Conservation (phyloP, 352 stramenopile species). For the Peronospora farinosa region DNA sequence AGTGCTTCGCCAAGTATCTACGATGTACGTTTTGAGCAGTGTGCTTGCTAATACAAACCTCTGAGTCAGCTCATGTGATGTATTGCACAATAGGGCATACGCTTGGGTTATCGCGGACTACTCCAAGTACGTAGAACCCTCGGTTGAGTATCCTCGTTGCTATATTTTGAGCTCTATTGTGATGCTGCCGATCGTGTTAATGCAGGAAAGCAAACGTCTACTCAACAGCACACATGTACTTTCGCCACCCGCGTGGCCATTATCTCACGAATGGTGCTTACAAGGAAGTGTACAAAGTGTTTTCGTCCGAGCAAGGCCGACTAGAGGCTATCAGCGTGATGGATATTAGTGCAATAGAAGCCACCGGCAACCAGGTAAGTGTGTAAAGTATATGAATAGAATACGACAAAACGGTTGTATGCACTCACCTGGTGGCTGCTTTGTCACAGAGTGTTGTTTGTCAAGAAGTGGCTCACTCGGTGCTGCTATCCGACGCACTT, state of each 20-base stretch:
- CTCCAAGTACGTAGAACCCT: constrained; percentile 30
- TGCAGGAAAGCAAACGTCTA: constrained; percentile 38
- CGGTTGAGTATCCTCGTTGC: not conserved
- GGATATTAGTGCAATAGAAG: constrained; percentile 88
- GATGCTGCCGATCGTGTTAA: constrained; percentile 4
- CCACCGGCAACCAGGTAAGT: constrained; percentile 81
- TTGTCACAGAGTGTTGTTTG: constrained; percentile 67
- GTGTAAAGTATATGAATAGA: not conserved
- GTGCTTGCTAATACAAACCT: constrained; percentile 1
- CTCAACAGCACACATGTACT: constrained; percentile 45
- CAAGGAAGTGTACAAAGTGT: constrained; percentile 88
- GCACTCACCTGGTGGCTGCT: constrained; percentile 1
- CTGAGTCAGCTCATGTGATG: not conserved
- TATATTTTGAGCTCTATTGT: constrained; percentile 3
- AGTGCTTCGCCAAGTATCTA: constrained; percentile 38
- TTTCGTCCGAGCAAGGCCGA: constrained; percentile 42
- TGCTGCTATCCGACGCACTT: constrained; percentile 88
- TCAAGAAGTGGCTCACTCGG: constrained; percentile 92
- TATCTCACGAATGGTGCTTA: constrained; percentile 81
- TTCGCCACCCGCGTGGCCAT: constrained; percentile 50
- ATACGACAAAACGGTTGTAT: not conserved
- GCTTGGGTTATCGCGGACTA: constrained; percentile 52
- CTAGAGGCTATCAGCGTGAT: constrained; percentile 86
- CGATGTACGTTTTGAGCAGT: constrained; percentile 28
- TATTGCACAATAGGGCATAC: constrained; percentile 29